Evolutionary conservation across 2,329 filamentous ascomycete species (phyloP), one percentile per base, ranked within the genome.

Genomic region (Arthroderma sp.): DNA sequence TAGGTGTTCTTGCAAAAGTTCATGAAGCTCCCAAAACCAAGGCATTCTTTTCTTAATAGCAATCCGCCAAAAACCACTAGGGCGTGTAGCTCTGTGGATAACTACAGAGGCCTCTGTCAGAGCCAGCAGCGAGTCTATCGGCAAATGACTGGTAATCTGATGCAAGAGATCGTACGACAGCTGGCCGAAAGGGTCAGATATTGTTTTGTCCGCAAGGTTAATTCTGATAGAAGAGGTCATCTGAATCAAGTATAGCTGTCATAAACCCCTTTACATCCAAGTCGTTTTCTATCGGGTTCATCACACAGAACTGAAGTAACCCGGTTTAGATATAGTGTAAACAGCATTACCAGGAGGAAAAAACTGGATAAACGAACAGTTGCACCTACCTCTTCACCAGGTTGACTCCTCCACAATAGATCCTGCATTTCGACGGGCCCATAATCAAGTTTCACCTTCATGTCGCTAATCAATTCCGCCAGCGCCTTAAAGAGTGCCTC

Each of bases 21-120:
- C n/a, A 29, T 46, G 40, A n/a, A 46, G 28, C 33, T 46, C 44
- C 44, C 44, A 46, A 36, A 46, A 46, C 44, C 44, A 46, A 9
- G 44, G 44, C 40, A 46, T 43, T 15, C 33, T 30, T 29, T 34
- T 31, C 40, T 43, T 6, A 11, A 46, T 39, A 15, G 38, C 28
- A 27, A 38, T 28, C 29, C 38, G 42, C 44, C 44, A 46, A 7
- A 46, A 46, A 22, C 10, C 8, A 6, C 29, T 27, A 33, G 31
- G 31, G 33, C 40, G 44, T 3, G 44, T 46, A 2, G 44, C 28
- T 4, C 27, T 34, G 15, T 46, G 36, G 22, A 43, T 36, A 2
- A 28, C 9, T 39, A 34, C 42, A 6, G 44, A 46, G 4, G 44
- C 39, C n/a, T 6, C 7, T 29, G 32, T 38, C 3, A 46, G 15